Evolutionary conservation across 1,139 yeast genomes (phyloP), one percentile per base, ranked within the genome.

Genomic region (Lodderomyces beijingensis): DNA sequence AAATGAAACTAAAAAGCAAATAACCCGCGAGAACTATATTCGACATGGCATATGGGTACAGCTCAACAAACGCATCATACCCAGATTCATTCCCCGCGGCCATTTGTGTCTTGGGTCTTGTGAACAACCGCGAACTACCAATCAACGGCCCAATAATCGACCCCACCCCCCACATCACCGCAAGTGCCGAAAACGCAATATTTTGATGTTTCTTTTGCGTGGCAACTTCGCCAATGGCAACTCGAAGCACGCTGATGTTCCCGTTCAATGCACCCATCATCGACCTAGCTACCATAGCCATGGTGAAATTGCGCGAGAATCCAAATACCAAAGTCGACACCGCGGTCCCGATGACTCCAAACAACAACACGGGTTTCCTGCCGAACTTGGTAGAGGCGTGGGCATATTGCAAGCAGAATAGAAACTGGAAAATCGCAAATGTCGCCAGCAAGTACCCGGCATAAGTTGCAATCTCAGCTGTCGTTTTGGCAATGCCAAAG

Each of bases 31-130:
- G 21, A 3, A 72, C 74, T 7, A 79, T 46, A 47, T 78, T 79
- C 4, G 83, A 77, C 41, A 78, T 55, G 1, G 81, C 77, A 46
- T 76, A 79, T 0, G 86, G 86, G 47, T 65, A 64, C 26, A 50
- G 53, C 14, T 58, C 49, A 20, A 72, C 59, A 10, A 19, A 19
- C 10, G 21, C 21, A 19, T 19, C 21, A 19, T 19, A 19, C 7
- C 21, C 21, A 7, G 10, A 19, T 7, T 8, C 10, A 10, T 19
- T 19, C 37, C 74, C 51, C 9, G 35, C 35, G 13, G 58, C 50
- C 9, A 33, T 31, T 7, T 31, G 24, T 8, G 37, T 23, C 3
- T 28, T 18, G 0, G 63, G 62, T 30, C 63, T 47, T 8, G 73
- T 65, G 26, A 66, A 53, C 18, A 47, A 54, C 18, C 50, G 49